Base-by-base conservation (phyloP, 306 rosid genomes). In the Lupinus albus region DNA sequence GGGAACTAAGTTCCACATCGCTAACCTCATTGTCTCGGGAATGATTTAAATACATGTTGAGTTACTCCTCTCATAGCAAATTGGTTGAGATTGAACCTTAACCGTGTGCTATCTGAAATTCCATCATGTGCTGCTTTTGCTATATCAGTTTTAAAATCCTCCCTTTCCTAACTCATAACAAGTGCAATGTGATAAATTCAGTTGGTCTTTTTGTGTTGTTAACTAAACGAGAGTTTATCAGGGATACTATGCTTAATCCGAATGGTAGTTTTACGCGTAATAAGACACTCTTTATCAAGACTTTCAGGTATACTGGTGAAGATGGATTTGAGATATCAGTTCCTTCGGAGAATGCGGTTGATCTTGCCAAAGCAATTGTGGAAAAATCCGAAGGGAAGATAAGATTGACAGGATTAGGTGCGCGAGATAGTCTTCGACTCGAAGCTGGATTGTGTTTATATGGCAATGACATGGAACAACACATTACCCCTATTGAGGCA, bases 311-410 rank as follows among this genome's bases (percentile, higher is more conserved):
- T 82, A 94, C 97, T 7, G 99, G 99, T 21, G 99, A 94, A 79
- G 99, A 94, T 81, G 99, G 99, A 68, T 94, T 94, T 78, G 99
- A 94, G 83, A 94, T 94, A 44, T 94, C 99, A 64, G 95, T 94
- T 54, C 97, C 97, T 36, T 89, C 95, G 1, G 99, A 94, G 79
- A 20, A 81, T 70, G 96, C 85, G 14, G 30, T 90, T 64, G 97
- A 88, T 70, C 99, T 94, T 81, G 84, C 99, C 13, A 90, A 94
- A 80, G 99, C 95, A 57, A 84, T 94, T 73, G 81, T 94, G 76
- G 96, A 94, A 82, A 94, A 88, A 79, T 94, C 99, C 2, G 92
- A 90, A 78, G 92, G 89, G 69, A 94, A 90, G 79, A 73, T 90
- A 73, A 82, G 97, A 76, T 73, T 94, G 88, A 94, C 99, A 8